Base-by-base conservation (phyloP, 768 basidiomycete species). In the Boletellus emodensis region DNA sequence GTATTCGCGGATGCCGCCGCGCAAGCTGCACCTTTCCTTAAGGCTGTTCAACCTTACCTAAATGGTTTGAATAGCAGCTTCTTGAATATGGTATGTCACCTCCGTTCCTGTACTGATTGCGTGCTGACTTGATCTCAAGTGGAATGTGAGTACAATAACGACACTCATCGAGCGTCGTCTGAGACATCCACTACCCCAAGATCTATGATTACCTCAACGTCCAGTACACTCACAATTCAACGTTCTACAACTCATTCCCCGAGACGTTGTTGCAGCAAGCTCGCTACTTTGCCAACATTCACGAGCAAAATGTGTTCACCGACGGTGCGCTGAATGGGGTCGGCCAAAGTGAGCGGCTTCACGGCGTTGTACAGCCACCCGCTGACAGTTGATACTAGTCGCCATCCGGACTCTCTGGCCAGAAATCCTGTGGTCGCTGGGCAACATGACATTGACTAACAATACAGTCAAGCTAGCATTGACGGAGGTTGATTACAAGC, bases 191-290 rank as follows among this genome's bases (percentile, higher is more conserved):
- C 32, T n/a, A 34, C 40, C 7, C 38, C 26, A 53, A 87, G 86
- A 75, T 91, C 60, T 87, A 79, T 64, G 87, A 91, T 69, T 89
- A 76, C 68, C 75, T 93, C 55, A 83, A 83, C 69, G 77, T 86
- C 12, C 75, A 90, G 65, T 78, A 86, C 52, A 79, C 75, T 35
- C 88, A 94, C 74, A 92, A 94, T 74, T 79, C 76, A 69, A 85
- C 86, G 22, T 93, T 85, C 56, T 83, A 84, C 6, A 71, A 81
- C 57, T 77, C 82, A 51, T 82, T 92, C 39, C 85, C 87, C 3
- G 79, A 84, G 20, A 82, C 80, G 5, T 75, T 84, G 62, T 64
- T 87, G 57, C 77, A 84, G 54, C 87, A 87, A 66, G 84, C 86
- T 12, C 84, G 83, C 38, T 72, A 75, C 58, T 81, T 85, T 53